Conservation (phyloP, 2,329 filamentous ascomycete species). For the Epichloe aotearoae region DNA sequence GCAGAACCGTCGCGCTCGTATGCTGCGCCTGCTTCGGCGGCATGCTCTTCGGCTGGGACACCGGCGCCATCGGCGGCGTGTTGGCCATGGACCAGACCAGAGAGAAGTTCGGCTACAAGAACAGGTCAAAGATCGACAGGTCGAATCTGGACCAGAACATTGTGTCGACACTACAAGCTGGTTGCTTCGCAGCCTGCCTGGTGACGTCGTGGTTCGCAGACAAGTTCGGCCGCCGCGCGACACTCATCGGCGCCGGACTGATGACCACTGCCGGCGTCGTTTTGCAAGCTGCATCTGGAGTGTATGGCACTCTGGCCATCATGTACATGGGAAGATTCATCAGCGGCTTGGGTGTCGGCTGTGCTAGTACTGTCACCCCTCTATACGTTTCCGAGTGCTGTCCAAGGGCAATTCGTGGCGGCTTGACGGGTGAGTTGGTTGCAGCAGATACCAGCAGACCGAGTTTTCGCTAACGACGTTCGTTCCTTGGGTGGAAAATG, state of each 20-base stretch:
- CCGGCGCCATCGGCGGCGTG: slow-evolving; percentile 56
- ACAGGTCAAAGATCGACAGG: slow-evolving; percentile 15
- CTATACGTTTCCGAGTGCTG: slow-evolving; percentile 36
- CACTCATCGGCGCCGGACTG: slow-evolving; percentile 41
- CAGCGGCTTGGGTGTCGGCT: slow-evolving; percentile 35
- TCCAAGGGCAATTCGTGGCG: slow-evolving; percentile 36
- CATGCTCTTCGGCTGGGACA: slow-evolving; percentile 37
- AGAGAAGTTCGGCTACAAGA: slow-evolving; percentile 24
- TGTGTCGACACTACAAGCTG: slow-evolving; percentile 57
- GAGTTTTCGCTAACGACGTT: background rate
- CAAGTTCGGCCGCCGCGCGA: slow-evolving; percentile 38
- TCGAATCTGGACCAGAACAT: slow-evolving; percentile 51
- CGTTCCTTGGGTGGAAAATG: background rate
- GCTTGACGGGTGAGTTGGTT: slow-evolving; percentile 26
- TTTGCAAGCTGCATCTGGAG: slow-evolving; percentile 47
- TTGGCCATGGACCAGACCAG: slow-evolving; percentile 46
- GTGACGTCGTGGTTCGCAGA: slow-evolving; percentile 40
- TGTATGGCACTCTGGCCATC: slow-evolving; percentile 38
- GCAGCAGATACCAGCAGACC: no score
- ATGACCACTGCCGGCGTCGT: slow-evolving; percentile 48
- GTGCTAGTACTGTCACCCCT: slow-evolving; percentile 31
- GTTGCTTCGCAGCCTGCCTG: slow-evolving; percentile 53
- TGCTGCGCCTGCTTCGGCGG: slow-evolving; percentile 57
- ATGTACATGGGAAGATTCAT: slow-evolving; percentile 54
- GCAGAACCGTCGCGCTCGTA: slow-evolving; percentile 52